A percentile compares a stretch with the other conserved stretches of the same genome.
Conservation (phyloP, 78 protist genomes). For the Dictyostelium intermedium region DNA sequence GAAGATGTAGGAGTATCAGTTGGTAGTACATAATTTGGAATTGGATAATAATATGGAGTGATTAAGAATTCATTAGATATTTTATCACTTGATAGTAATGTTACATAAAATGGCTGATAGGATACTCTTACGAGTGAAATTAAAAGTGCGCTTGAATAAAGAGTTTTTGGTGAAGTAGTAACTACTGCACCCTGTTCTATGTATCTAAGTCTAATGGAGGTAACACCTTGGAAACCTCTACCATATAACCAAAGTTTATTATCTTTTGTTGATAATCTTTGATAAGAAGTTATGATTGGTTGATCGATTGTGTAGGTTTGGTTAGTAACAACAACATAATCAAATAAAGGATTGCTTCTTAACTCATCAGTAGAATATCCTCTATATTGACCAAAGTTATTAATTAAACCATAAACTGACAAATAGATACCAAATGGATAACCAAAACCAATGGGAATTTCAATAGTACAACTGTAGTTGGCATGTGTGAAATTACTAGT, state of each 20-base stretch:
- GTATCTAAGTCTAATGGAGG: neutral
- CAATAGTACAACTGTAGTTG: neutral
- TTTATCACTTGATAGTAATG: neutral
- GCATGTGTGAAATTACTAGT: neutral
- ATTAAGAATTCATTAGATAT: neutral
- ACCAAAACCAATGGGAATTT: conserved; percentile 1
- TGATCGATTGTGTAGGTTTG: neutral
- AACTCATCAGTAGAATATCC: neutral
- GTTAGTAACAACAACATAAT: neutral
- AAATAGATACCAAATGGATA: neutral
- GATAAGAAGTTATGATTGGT: neutral
- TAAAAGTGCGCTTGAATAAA: neutral
- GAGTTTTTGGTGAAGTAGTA: neutral
- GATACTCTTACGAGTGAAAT: neutral
- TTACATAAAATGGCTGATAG: neutral
- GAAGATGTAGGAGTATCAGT: neutral
- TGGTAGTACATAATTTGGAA: neutral
- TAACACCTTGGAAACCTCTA: neutral
- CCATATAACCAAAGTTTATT: neutral
- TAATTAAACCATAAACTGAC: neutral
- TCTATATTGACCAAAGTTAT: neutral
- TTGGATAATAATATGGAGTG: neutral
- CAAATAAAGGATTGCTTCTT: neutral
- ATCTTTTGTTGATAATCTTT: neutral
- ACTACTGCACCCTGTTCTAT: neutral